These are phyloP conservation scores for Cryptococcus wingfieldii DNA, from an alignment of 1,284 basidiomycete genomes.

Conservation along the genomic window DNA sequence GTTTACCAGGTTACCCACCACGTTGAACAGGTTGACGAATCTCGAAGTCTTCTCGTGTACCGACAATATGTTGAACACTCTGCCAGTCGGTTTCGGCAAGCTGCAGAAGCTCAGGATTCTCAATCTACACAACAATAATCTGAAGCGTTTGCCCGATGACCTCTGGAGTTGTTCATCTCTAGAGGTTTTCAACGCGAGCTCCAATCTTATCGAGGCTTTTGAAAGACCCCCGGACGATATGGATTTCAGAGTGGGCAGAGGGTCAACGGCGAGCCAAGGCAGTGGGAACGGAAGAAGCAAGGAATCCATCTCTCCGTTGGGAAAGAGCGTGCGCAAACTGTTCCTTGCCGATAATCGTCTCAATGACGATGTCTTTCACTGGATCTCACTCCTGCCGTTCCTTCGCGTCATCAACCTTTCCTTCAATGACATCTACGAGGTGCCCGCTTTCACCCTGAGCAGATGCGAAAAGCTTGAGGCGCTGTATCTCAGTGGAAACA, in stretches of 20 bases:
- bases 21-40: slow-evolving; percentile 66
- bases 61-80: slow-evolving; percentile 76
- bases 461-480: slow-evolving; percentile 69
- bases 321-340: slow-evolving; percentile 51
- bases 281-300: neutral
- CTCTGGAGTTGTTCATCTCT: slow-evolving; percentile 84
- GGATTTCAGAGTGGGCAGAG: slow-evolving; percentile 18
- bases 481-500: slow-evolving; percentile 91
- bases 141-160: slow-evolving; percentile 68
- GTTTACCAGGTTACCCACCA: slow-evolving; percentile 77
- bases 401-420: slow-evolving; percentile 84
- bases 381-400: slow-evolving; percentile 68
- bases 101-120: slow-evolving; percentile 72
- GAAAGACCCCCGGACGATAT: slow-evolving; percentile 57
- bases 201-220: slow-evolving; percentile 77
- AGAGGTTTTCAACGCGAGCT: slow-evolving; percentile 75
- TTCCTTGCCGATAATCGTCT: slow-evolving; percentile 88
- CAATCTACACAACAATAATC: slow-evolving; percentile 88
- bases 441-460: slow-evolving; percentile 72
- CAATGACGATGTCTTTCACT: slow-evolving; percentile 73
- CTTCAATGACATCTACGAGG: slow-evolving; percentile 92
- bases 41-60: slow-evolving; percentile 77
- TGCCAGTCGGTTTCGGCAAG: slow-evolving; percentile 74
- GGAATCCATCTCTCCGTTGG: slow-evolving; percentile 38
- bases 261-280: slow-evolving; percentile 1